Base-by-base conservation (phyloP, 169 alveolate genomes). In the Plasmodium coatneyi region DNA sequence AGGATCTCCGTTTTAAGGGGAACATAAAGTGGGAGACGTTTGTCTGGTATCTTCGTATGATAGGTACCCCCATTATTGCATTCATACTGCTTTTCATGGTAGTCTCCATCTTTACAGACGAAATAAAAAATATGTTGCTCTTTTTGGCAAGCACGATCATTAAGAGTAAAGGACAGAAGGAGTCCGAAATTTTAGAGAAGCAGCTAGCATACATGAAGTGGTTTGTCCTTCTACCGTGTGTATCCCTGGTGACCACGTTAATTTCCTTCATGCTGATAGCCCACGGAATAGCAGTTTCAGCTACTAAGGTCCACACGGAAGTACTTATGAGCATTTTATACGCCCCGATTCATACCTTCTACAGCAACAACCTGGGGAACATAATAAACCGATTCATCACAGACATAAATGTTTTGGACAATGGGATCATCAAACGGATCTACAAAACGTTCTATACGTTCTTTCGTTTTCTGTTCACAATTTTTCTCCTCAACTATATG, bases 291-390 rank as follows among this genome's bases (percentile, higher is more conserved):
- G 71, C 84, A 7, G 36, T 72, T 66, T 95, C 96, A 39, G 97
- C 97, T 0, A 46, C 6, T 0, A 92, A 83, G 34, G 82, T 95
- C 1, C 97, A 95, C 28, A 94, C 95, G 71, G 82, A 92, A 34
- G 84, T 95, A 2, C 71, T 95, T 5, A 9, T n/a, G 19, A 95
- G 90, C 74, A 92, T 95, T 9, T 36, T 95, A 12, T 83, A 92
- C 28, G 95, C 97, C 0, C 97, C 97, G 3, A 84, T 95, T 39
- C 95, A 95, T 93, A 92, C 86, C 22, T 95, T 89, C 80, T 93
- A 95, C 91, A 86, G 92, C n/a, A 92, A 92, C 39, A 93, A 95
- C 5, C 32, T 95, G 30, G 97, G 97, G 1, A 92, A 89, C 83
- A 92, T 95, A 72, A 87, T 95, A 6, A 95, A 92, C 36, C 83